A percentile compares a stretch with the other conserved stretches of the same genome.
Evolutionary conservation across 805 yeast genomes (phyloP).

Genomic region (Grigorovia jiainica): DNA sequence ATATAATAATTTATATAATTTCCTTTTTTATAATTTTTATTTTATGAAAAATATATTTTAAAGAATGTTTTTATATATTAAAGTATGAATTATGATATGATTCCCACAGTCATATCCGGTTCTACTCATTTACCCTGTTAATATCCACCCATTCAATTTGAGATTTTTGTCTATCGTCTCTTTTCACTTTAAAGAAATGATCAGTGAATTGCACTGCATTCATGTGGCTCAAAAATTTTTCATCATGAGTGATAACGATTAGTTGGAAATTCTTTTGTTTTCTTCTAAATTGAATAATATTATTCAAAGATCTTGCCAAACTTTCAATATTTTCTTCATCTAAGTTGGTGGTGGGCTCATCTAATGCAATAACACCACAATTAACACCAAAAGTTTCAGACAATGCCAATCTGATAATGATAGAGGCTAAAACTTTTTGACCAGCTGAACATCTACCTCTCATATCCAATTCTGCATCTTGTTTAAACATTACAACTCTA

Average conservation of each 20-base stretch:
- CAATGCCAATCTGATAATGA: conserved; percentile 79
- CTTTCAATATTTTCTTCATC: conserved; percentile 86
- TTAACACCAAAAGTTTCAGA: conserved; percentile 93
- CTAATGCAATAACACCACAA: conserved; percentile 93
- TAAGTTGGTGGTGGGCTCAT: conserved; percentile 95
- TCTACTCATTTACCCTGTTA: conserved; percentile 27
- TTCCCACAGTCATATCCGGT: background rate
- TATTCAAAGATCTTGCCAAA: conserved; percentile 68
- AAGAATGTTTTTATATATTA: too few relatives aligned
- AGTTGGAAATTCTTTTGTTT: conserved; percentile 84
- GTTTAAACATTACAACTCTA: conserved; percentile 90
- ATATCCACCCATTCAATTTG: conserved; percentile 52
- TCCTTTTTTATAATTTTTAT: too few relatives aligned
- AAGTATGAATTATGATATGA: too few relatives aligned
- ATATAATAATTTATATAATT: too few relatives aligned
- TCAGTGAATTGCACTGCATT: conserved; percentile 80
- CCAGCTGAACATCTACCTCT: conserved; percentile 98
- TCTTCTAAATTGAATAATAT: conserved; percentile 64
- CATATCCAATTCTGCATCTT: conserved; percentile 90
- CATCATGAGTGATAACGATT: conserved; percentile 95
- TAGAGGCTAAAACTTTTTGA: conserved; percentile 88
- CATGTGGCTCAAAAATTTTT: conserved; percentile 76
- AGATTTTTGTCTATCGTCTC: conserved; percentile 77
- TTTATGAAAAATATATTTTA: too few relatives aligned
- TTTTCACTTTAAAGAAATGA: conserved; percentile 69